A percentile compares a stretch with the other conserved stretches of the same genome.
Conservation (phyloP, 495 filamentous ascomycete genomes). For the Penicillium nucicola region DNA sequence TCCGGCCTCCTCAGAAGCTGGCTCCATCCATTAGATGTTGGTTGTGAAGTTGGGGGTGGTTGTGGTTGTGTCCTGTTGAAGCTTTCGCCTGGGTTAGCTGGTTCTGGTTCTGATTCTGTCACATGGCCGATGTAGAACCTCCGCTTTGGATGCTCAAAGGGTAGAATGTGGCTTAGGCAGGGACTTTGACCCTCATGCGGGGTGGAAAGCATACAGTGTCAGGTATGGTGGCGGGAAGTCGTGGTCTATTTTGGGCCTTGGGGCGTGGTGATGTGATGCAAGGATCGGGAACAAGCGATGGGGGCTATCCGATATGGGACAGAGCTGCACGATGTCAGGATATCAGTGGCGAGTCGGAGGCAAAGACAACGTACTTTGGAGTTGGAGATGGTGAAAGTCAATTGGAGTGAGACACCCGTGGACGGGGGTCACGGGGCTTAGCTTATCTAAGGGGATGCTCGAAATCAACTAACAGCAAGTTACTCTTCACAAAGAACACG, state of each 20-base stretch:
- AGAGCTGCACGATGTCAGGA: background rate
- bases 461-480: no score
- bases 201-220: background rate
- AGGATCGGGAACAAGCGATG: background rate
- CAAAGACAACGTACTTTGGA: background rate
- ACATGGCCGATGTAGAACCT: background rate
- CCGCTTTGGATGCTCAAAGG: no score
- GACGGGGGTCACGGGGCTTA: no score
- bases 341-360: background rate
- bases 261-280: background rate
- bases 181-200: background rate
- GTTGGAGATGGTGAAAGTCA: background rate
- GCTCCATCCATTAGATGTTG: conserved; percentile 49
- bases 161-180: background rate
- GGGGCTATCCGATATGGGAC: background rate
- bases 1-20: conserved; percentile 42
- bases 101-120: background rate
- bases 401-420: background rate
- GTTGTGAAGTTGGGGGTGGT: background rate
- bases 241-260: background rate
- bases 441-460: no score
- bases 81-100: background rate
- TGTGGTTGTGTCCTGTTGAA: background rate
- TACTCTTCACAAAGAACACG: no score
- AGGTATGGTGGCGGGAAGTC: no score